Evolutionary conservation across 1,284 basidiomycete genomes (phyloP), one percentile per base, ranked within the genome.

Genomic region (Pseudozyma thailandica): DNA sequence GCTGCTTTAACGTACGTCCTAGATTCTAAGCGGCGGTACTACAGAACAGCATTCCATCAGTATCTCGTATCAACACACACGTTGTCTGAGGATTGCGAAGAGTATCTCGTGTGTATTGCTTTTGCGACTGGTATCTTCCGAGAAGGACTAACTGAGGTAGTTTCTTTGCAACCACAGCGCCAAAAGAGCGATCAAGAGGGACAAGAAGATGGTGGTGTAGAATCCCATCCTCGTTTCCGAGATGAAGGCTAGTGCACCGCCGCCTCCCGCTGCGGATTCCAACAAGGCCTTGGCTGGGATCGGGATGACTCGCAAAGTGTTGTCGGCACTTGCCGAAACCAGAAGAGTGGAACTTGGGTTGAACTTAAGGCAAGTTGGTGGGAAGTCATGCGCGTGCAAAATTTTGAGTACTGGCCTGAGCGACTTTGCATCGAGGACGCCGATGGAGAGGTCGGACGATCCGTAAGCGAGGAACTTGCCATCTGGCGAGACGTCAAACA

Each of bases 301-400:
- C 16, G 55, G 69, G 43, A 96, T 88, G 42, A 94, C 85, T 25
- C 95, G 89, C 23, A 98, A 85, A 2, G 91, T 90, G 82, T 92
- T 94, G 84, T 98, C 95, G 6, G 92, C 92, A 77, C 93, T 93
- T 4, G 91, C 94, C 6, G 92, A 93, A 21, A 94, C 87, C n/a
- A 98, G 87, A n/a, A 94, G 75, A 18, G 86, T 88, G 15, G 90
- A 90, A 5, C 88, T 86, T 0, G 93, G 91, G 81, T 91, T 94
- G 86, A 98, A 98, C 57, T 88, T 88, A 55, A 98, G 84, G 1
- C 91, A 90, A 0, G 95, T 98, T 1, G 93, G 89, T 3, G 96
- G 93, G 83, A 98, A 95, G 69, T 94, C 92, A 83, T 98, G 96
- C 0, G 94, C 92, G 82, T 93, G 92, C 46, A 97, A 86, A 62